Base-by-base conservation (phyloP, 352 stramenopile species). In the Phytophthora uliginosa region DNA sequence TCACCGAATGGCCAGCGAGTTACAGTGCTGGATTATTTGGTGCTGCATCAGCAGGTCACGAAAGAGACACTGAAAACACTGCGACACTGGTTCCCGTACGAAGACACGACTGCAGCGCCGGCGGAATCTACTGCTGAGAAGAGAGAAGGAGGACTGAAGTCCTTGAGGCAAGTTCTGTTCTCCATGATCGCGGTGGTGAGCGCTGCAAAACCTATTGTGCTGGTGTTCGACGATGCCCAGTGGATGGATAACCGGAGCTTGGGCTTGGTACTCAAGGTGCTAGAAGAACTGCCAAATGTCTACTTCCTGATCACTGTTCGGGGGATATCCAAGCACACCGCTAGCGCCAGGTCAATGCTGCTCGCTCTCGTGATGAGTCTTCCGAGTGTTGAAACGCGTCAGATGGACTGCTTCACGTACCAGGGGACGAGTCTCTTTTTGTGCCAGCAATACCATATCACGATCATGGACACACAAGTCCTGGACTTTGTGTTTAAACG, bases 391-490 rank as follows among this genome's bases (percentile, higher is more conserved):
- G 55, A 56, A 1, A 78, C 62, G 2, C 57, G 58, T 4, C 84
- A 92, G 47, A 78, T 93, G 48, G 74, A 71, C 20, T 74, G 81
- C 22, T 89, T 95, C 56, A 86, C 66, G 0, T 90, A 88, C 52
- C 85, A 92, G 38, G 79, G 85, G 64, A 93, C 87, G 18, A 90
- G 83, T 57, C 69, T 93, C 9, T 95, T 95, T 28, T 67, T 95
- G 15, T 92, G 85, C 31, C 85, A 95, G 69, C 73, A 86, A 17
- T 95, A 90, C 61, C 84, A 92, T 61, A 95, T 95, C 50, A 85
- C 85, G 0, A 93, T 95, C 50, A 93, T 95, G 87, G 85, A 95
- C 59, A 89, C 87, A 5, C 79, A 95, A 69, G 58, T 95, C 24
- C 84, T 95, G 1, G 77, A 89, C 51, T 95, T 92, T 68, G 87